Base-by-base conservation (phyloP, 768 basidiomycete genomes). In the Sarcomyxa edulis region DNA sequence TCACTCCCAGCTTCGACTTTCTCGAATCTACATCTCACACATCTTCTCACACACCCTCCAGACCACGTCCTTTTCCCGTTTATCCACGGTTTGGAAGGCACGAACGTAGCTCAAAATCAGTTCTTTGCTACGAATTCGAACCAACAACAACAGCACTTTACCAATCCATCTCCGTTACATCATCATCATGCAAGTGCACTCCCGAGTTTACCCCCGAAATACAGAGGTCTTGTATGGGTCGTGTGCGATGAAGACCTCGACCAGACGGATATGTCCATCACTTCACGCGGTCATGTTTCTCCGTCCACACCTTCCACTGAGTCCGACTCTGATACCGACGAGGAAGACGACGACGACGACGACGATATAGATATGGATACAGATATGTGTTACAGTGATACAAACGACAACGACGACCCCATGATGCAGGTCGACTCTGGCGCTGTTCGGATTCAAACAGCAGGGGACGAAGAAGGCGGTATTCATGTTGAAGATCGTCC, bases 11-110 rank as follows among this genome's bases (percentile, higher is more conserved):
- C 68, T 1, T 10, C 49, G 15, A 60, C 74, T 42, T 89, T 88
- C 52, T 66, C 78, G 3, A 54, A 66, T 14, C 59, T 91, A 35
- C 81, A 84, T 40, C 69, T 76, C 49, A 56, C 65, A n/a, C 76
- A 87, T 47, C 64, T 78, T 45, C 68, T 74, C 42, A 61, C 76
- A 1, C 85, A 93, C 58, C 77, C 87, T 1, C 84, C 84, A 0
- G 91, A 95, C 62, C 68, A 71, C 27, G 72, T 83, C 48, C 75
- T 93, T 41, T 95, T 95, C 56, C 91, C 91, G 1, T 95, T 92
- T 62, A 64, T 91, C 11, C 91, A 93, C 51, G 87, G 90, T 30
- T 69, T 93, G 44, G 90, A 93, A 51, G 82, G 87, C 46, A 72
- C 81, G 42, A 89, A 90, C 53, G 60, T 74, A 11, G 78, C 81